Evolutionary conservation across 352 stramenopile species (phyloP).

Genomic region (Globisporangium cystogenes): DNA sequence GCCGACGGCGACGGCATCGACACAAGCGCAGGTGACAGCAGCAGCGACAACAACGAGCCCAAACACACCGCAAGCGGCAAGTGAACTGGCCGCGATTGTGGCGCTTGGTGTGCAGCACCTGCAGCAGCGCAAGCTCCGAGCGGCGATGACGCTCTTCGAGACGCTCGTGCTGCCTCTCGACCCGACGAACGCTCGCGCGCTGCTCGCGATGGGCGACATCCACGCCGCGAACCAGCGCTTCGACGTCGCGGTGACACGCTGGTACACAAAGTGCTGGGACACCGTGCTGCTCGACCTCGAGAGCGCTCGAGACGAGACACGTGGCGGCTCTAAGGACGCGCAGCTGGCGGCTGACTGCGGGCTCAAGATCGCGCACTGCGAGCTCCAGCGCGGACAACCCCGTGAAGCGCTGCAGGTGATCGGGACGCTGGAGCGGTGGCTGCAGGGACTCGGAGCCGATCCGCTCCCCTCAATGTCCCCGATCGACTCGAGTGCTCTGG

Average conservation of each 20-base stretch:
- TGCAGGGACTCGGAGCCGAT: no score
- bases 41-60: background rate
- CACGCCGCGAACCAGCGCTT: constrained; percentile 33
- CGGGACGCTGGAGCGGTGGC: constrained; percentile 33
- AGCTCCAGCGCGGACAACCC: constrained; percentile 26
- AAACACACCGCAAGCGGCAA: constrained; percentile 10
- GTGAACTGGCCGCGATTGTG: constrained; percentile 11
- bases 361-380: constrained; percentile 41
- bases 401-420: constrained; percentile 25
- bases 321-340: no score
- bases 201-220: constrained; percentile 51
- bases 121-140: constrained; percentile 38
- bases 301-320: background rate
- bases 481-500: constrained; percentile 18
- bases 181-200: constrained; percentile 31
- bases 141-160: constrained; percentile 40
- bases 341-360: constrained; percentile 27
- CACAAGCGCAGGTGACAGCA: background rate
- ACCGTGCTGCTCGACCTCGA: background rate
- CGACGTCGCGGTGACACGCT: constrained; percentile 27
- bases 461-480: background rate
- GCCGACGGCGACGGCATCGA: background rate
- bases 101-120: constrained; percentile 35
- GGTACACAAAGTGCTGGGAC: constrained; percentile 44
- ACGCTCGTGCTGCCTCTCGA: constrained; percentile 35